A percentile compares a stretch with the other conserved stretches of the same genome.
Evolutionary conservation across 83 land plant species (phyloP).

Genomic region (Diphasiastrum complanatum): DNA sequence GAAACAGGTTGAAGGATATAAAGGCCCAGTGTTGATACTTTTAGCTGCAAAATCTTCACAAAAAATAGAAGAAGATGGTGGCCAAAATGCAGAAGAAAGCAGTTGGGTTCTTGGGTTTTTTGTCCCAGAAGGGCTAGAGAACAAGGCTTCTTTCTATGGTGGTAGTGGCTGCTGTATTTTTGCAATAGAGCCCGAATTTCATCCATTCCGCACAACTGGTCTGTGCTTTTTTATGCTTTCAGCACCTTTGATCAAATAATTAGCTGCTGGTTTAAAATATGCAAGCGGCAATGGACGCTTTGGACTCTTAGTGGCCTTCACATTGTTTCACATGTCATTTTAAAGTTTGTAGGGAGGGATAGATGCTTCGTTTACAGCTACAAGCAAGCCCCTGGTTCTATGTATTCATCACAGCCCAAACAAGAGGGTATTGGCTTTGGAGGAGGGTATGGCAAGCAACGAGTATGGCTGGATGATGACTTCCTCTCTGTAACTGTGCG

Average conservation of each 20-base stretch:
- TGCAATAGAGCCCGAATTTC: constrained; percentile 22
- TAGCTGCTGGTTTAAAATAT: no score
- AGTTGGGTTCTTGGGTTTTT: constrained; percentile 29
- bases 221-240: not conserved
- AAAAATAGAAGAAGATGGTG: not conserved
- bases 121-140: constrained; percentile 32
- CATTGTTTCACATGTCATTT: not conserved
- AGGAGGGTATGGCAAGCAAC: constrained; percentile 66
- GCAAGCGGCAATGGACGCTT: not conserved
- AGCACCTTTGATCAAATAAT: not conserved
- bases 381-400: constrained; percentile 44
- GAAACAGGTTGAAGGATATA: constrained; percentile 36
- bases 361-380: constrained; percentile 78
- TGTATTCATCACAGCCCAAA: constrained; percentile 58
- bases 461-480: constrained; percentile 81
- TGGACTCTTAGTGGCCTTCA: not conserved
- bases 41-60: constrained; percentile 18
- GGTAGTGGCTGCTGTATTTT: constrained; percentile 24
- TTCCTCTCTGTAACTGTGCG: constrained; percentile 61
- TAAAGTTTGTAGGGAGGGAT: constrained; percentile 64
- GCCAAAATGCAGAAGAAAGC: not conserved
- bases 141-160: constrained; percentile 33
- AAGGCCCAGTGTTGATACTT: constrained; percentile 29
- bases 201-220: constrained; percentile 33
- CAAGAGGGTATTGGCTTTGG: constrained; percentile 88